Percentiles rank a stretch among this genome's conserved stretches.
These are phyloP conservation scores for Pythium dissimile DNA, from an alignment of 352 stramenopile genomes.

Conservation along the genomic window DNA sequence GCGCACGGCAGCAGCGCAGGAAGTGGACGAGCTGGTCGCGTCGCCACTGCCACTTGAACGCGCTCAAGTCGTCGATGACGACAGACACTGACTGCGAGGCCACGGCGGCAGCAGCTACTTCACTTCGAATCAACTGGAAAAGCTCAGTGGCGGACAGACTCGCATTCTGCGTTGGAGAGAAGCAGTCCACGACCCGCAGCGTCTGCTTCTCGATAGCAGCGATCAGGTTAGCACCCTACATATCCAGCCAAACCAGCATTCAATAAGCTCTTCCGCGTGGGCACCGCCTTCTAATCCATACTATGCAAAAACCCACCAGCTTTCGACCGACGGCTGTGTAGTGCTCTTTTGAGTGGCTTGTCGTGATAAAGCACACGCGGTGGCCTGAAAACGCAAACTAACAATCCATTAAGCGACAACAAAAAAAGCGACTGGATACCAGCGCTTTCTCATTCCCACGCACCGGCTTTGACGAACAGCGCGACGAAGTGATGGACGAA, in stretches of 20 bases:
- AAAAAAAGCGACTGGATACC: background rate
- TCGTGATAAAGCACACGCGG: slow-evolving; percentile 59
- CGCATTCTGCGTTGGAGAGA: background rate
- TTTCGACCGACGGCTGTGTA: slow-evolving; percentile 65
- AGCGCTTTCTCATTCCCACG: background rate
- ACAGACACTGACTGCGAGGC: slow-evolving; percentile 31
- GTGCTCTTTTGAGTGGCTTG: slow-evolving; percentile 47
- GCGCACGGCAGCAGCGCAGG: slow-evolving; percentile 57
- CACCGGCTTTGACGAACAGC: slow-evolving; percentile 68
- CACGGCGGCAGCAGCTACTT: slow-evolving; percentile 37
- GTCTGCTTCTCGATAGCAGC: slow-evolving; percentile 28
- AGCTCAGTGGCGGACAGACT: slow-evolving; percentile 11
- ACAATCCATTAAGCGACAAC: background rate
- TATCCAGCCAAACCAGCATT: too few relatives aligned
- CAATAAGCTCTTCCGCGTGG: background rate
- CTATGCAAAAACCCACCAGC: slow-evolving; percentile 40
- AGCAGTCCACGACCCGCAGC: slow-evolving; percentile 43
- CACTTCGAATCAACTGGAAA: slow-evolving; percentile 30
- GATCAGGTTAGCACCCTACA: slow-evolving; percentile 60
- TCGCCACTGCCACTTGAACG: slow-evolving; percentile 61
- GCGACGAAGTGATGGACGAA: slow-evolving; percentile 71
- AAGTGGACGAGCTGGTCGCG: slow-evolving; percentile 40
- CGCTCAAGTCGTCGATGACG: slow-evolving; percentile 62
- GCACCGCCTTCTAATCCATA: too few relatives aligned
- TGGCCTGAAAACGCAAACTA: slow-evolving; percentile 22